Percentiles rank a stretch among this genome's conserved stretches.
Conservation (phyloP, 257 asterid species). For the Fraxinus excelsior region DNA sequence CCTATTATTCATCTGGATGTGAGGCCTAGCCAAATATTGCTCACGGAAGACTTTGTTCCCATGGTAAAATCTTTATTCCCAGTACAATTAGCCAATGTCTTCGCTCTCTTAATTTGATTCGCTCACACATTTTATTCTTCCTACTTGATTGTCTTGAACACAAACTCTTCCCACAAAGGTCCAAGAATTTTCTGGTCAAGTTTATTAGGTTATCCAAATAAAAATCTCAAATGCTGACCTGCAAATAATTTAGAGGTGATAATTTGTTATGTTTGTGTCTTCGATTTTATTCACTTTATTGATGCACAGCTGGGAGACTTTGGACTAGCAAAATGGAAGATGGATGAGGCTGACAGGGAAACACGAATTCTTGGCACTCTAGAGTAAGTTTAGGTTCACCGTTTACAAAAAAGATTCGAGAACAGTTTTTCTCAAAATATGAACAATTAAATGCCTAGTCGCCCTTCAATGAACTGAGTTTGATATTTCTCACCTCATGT, state of each 20-base stretch:
- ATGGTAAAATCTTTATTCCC: conserved; percentile 42
- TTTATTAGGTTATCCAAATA: neutral
- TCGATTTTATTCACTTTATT: conserved; percentile 15
- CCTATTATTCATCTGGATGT: conserved; percentile 64
- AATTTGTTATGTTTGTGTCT: neutral
- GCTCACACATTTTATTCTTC: neutral
- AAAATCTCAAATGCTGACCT: neutral
- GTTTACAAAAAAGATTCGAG: neutral
- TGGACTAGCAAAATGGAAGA: conserved; percentile 63
- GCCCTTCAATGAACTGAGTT: conserved; percentile 5
- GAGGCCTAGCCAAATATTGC: conserved; percentile 66
- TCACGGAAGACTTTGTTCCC: conserved; percentile 61
- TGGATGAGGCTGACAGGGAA: conserved; percentile 30
- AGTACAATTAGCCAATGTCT: neutral
- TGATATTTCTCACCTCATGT: conserved; percentile 23
- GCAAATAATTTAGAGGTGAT: conserved; percentile 5
- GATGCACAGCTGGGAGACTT: conserved; percentile 59
- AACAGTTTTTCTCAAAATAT: neutral
- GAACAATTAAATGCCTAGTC: neutral
- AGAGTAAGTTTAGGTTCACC: conserved; percentile 42
- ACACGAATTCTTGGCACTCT: conserved; percentile 41
- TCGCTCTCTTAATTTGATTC: neutral
- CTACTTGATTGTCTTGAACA: neutral
- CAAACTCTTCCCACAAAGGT: neutral
- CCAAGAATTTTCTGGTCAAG: neutral